A percentile compares a stretch with the other conserved stretches of the same genome.
Evolutionary conservation across 2,329 filamentous ascomycete species (phyloP).

Genomic region (Ceratocystis ficicola): DNA sequence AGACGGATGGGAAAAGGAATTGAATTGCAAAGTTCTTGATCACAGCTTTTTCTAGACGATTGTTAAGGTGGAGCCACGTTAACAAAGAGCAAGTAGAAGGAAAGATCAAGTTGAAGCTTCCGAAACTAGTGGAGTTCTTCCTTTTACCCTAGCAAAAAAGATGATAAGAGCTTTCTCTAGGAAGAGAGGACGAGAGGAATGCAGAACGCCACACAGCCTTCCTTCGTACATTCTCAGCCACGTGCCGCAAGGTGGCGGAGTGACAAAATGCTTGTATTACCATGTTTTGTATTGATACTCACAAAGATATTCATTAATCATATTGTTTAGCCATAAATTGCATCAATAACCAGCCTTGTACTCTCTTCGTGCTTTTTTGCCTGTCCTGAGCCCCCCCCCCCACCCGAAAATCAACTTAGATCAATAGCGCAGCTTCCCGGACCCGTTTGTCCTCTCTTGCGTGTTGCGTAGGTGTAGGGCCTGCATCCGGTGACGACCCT

Average conservation of each 20-base stretch:
- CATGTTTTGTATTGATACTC: slow-evolving; percentile 8
- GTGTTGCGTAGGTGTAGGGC: not conserved
- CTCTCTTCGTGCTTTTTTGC: no score
- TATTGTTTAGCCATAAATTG: not conserved
- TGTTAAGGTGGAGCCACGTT: no score
- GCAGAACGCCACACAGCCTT: not conserved
- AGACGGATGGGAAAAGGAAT: not conserved
- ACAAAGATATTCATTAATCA: not conserved
- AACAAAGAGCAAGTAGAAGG: no score
- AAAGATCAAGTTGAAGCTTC: slow-evolving; percentile 3
- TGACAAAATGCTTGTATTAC: not conserved
- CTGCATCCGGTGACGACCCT: not conserved
- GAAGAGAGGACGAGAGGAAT: not conserved
- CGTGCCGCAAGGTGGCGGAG: not conserved
- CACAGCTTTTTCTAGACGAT: no score
- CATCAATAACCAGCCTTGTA: no score
- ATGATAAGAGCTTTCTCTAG: not conserved
- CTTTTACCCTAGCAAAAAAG: not conserved
- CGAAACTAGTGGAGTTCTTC: not conserved
- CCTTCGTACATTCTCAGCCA: not conserved
- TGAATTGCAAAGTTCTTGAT: no score
- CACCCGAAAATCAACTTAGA: not conserved
- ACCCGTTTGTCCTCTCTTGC: not conserved
- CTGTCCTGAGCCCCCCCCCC: no score
- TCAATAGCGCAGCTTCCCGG: not conserved